phyloP scores from a whole-genome alignment of 805 yeast species.

The Spencermartinsiella europaea region DNA sequence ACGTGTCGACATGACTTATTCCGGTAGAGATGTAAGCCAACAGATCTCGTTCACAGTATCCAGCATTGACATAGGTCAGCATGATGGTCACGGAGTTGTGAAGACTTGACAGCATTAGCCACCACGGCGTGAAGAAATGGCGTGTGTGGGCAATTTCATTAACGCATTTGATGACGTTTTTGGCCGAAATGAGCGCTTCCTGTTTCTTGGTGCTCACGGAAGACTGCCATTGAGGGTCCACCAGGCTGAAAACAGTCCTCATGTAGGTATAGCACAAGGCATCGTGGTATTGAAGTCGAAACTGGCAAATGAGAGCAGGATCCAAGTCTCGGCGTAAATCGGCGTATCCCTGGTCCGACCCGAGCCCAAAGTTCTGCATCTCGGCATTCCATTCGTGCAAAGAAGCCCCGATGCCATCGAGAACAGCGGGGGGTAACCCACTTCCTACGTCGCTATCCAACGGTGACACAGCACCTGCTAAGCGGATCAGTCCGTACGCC shows the following conservation, averaged over 20 bases:
- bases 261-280: slow-evolving; percentile 10
- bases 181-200: slow-evolving; percentile 4
- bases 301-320: slow-evolving; percentile 15
- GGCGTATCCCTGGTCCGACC: slow-evolving; percentile 21
- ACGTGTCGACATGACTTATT: slow-evolving; percentile 14
- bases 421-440: slow-evolving; percentile 10
- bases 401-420: slow-evolving; percentile 11
- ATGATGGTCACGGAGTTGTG: slow-evolving; percentile 33
- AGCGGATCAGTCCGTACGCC: slow-evolving; percentile 21
- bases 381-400: slow-evolving; percentile 21
- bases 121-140: slow-evolving; percentile 38
- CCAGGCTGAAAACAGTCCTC: slow-evolving; percentile 11
- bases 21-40: slow-evolving; percentile 16
- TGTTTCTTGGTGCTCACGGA: slow-evolving; percentile 7
- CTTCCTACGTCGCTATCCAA: slow-evolving; percentile 14
- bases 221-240: slow-evolving; percentile 11
- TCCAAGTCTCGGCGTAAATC: slow-evolving; percentile 18
- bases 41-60: slow-evolving; percentile 26
- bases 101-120: slow-evolving; percentile 40
- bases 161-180: slow-evolving; percentile 8
- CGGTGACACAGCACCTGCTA: slow-evolving; percentile 15
- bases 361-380: slow-evolving; percentile 25
- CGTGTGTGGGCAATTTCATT: slow-evolving; percentile 14
- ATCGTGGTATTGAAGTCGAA: slow-evolving; percentile 20
- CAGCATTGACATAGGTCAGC: slow-evolving; percentile 43